These are phyloP conservation scores for Diutina neorugosa DNA, from an alignment of 1,139 yeast genomes.

Conservation along the genomic window DNA sequence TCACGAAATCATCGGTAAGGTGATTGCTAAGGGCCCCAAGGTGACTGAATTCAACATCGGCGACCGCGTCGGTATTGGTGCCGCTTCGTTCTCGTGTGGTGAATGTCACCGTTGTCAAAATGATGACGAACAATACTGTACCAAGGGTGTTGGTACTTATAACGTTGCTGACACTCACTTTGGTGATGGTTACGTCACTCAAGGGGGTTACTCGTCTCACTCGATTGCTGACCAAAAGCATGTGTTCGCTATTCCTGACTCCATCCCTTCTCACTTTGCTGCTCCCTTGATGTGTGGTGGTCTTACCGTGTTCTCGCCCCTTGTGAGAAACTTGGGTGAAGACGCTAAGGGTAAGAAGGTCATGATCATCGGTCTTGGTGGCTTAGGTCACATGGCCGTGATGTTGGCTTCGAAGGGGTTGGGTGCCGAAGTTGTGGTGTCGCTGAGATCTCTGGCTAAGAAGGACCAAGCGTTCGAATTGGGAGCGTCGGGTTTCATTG, in stretches of 20 bases:
- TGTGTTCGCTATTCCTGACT: neutral
- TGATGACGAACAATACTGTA: neutral
- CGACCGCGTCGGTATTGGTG: conserved; percentile 2
- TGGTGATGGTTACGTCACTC: conserved; percentile 5
- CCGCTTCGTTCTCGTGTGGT: neutral
- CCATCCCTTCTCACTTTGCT: neutral
- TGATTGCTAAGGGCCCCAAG: neutral
- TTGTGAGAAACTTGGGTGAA: neutral
- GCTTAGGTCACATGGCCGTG: conserved; percentile 3
- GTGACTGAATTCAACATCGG: neutral
- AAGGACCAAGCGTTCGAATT: neutral
- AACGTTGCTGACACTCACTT: neutral
- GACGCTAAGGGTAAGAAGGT: conserved; percentile 7
- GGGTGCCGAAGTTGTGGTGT: conserved; percentile 1
- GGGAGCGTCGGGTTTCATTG: neutral
- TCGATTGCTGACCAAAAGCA: neutral
- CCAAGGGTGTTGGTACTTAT: neutral
- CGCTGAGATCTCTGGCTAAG: neutral
- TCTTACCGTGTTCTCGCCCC: conserved; percentile 2
- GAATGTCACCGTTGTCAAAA: neutral
- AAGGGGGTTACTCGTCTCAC: conserved; percentile 4
- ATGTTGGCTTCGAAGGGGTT: conserved; percentile 1
- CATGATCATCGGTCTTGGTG: conserved; percentile 3
- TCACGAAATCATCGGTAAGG: conserved; percentile 3
- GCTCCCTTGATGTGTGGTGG: conserved; percentile 5